Base-by-base conservation (phyloP, 805 yeast species). In the Pichia rugopelliculosa region DNA sequence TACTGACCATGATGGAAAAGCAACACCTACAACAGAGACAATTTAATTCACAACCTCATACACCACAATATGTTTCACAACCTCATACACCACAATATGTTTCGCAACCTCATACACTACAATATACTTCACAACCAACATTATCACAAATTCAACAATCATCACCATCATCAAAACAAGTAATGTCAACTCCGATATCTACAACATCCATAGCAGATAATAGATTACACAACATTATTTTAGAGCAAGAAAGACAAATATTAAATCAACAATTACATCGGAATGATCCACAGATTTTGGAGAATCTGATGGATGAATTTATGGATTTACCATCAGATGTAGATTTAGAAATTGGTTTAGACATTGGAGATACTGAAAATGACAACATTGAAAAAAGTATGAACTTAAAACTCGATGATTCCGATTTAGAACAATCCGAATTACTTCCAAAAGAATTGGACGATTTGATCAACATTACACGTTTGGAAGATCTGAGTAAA, bases 1-100 rank as follows among this genome's bases (percentile, higher is more conserved):
- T 30, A 30, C 34, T 30, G 3, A 30, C 18, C 10, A 30, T 30
- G 34, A 30, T 30, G 34, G 34, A 30, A 30, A 30, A 17, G 13
- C 46, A 49, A 46, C 30, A 33, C 20, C 44, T 47, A 18, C 13
- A 36, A 20, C 42, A 49, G 17, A 5, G 27, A 6, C 49, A 47
- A 8, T 30, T 18, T 30, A 39, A 30, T n/a, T 22, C 21, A 21
- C 47, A 43, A 15, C 39, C 40, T 5, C 44, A 39, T 12, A 43
- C 21, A 24, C 45, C 36, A 10, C 45, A 42, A 34, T 15, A 30
- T n/a, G n/a, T n/a, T 30, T n/a, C 34, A 30, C 34, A 30, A n/a
- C 7, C 34, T n/a, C n/a, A n/a, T n/a, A n/a, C n/a, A n/a, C n/a
- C n/a, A 6, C 49, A 47, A 8, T 30, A 18, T 30, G 36, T 23